Base-by-base conservation (phyloP, 306 rosid genomes). In the Alnus rubra region DNA sequence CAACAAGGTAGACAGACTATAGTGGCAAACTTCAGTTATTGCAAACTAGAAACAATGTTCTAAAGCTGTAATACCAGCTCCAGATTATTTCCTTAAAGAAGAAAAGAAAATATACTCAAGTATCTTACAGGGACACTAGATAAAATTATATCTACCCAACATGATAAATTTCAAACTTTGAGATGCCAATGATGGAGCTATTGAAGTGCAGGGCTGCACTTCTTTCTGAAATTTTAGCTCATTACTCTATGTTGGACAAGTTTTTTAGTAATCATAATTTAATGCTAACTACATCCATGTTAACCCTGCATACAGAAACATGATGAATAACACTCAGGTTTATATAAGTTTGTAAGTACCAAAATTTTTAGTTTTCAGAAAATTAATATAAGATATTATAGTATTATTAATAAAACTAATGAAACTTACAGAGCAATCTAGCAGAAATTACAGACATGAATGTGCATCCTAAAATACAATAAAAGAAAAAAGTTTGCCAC, bases 1-100 rank as follows among this genome's bases (percentile, higher is more conserved):
- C 56, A 76, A 42, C 47, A 62, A 68, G 47, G 51, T 18, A 75
- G 76, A 39, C 45, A 75, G 73, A 39, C 56, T 78, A 30, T 11
- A 30, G 52, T 37, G 47, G 52, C 10, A 81, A 71, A 39, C 67
- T 31, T 56, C 9, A 55, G 59, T 14, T 67, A 75, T 53, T 5
- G n/a, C 58, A 53, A 67, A 67, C 72, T 67, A 39, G 50, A 67
- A 67, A 44, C 49, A 15, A 1, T 16, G 51, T 67, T 39, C 48
- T 42, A 67, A 39, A 67, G 33, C 30, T 42, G 31, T 8, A 67
- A 39, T 42, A 30, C 72, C 50, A 18, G 42, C 30, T 39, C 72
- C 51, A 39, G 51, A 67, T 39, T 7, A 39, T 67, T 67, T 67
- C 72, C 12, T 67, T 42, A 42, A 16, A 18, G 50, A 23, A 67